Evolutionary conservation across 441 rosid genomes (phyloP).

Genomic region (Melastoma candidum): DNA sequence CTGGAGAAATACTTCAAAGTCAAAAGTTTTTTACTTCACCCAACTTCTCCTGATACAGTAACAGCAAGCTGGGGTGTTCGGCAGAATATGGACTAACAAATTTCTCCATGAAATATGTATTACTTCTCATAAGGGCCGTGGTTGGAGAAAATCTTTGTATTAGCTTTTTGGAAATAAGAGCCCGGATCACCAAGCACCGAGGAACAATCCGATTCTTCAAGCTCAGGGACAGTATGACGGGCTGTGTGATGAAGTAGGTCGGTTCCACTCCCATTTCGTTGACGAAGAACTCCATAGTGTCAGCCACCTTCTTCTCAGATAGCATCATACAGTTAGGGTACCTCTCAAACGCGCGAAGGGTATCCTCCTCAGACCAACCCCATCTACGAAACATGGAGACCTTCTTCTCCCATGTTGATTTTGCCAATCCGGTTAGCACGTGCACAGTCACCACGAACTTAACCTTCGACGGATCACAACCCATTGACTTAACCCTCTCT

Average conservation of each 20-base stretch:
- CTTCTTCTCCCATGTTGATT: constrained; percentile 1
- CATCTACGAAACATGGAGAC: neutral
- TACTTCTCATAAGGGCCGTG: neutral
- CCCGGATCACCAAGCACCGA: constrained; percentile 9
- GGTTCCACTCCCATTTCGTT: constrained; percentile 15
- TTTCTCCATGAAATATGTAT: constrained; percentile 11
- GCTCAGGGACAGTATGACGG: constrained; percentile 4
- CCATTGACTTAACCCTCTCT: neutral
- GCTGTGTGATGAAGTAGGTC: constrained; percentile 1
- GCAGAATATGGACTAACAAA: constrained; percentile 2
- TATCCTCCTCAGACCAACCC: constrained; percentile 7
- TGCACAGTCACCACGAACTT: neutral
- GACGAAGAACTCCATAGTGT: constrained; percentile 18
- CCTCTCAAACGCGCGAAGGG: constrained; percentile 14
- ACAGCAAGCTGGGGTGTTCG: no score
- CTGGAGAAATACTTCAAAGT: no score
- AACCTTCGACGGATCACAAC: neutral
- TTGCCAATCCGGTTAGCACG: neutral
- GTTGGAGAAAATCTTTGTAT: neutral
- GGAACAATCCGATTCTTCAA: constrained; percentile 19
- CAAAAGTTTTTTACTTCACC: no score
- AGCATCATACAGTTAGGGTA: constrained; percentile 9
- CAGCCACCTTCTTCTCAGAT: constrained; percentile 17
- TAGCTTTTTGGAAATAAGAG: constrained; percentile 8
- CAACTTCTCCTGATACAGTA: no score